Conservation (phyloP, 2,329 filamentous ascomycete species). For the Colletotrichum siamense region DNA sequence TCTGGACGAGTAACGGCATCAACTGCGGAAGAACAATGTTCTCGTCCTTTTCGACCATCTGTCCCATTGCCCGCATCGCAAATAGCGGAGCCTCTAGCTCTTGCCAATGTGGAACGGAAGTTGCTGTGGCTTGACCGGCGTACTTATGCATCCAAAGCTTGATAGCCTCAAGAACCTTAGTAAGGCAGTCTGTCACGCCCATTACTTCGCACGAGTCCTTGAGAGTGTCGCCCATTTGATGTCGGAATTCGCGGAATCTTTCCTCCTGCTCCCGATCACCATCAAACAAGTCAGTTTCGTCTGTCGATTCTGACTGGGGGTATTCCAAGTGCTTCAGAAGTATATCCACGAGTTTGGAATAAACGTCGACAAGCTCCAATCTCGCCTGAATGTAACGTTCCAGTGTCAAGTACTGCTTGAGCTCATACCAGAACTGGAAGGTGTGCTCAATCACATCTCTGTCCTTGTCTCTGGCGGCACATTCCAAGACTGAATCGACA, state of each 20-base stretch:
- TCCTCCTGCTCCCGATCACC: slow-evolving; percentile 96
- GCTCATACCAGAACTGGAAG: slow-evolving; percentile 97
- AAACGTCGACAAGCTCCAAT: slow-evolving; percentile 78
- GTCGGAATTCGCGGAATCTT: slow-evolving; percentile 94
- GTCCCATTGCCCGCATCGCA: slow-evolving; percentile 92
- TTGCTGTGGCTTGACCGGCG: slow-evolving; percentile 74
- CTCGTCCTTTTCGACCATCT: slow-evolving; percentile 93
- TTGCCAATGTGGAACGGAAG: slow-evolving; percentile 92
- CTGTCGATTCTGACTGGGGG: slow-evolving; percentile 75
- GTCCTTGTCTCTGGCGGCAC: slow-evolving; percentile 84
- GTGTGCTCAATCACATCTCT: slow-evolving; percentile 92
- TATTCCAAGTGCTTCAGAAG: slow-evolving; percentile 91
- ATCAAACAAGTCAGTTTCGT: slow-evolving; percentile 87
- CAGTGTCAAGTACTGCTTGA: slow-evolving; percentile 93
- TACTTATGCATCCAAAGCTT: slow-evolving; percentile 88
- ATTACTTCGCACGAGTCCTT: slow-evolving; percentile 98
- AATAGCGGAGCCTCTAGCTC: slow-evolving; percentile 94
- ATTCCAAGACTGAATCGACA: slow-evolving; percentile 92
- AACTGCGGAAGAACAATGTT: slow-evolving; percentile 86
- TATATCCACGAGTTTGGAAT: slow-evolving; percentile 88
- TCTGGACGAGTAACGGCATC: slow-evolving; percentile 91
- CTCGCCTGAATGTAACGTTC: slow-evolving; percentile 88
- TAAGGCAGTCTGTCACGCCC: slow-evolving; percentile 87
- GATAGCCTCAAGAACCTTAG: slow-evolving; percentile 86
- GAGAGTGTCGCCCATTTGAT: slow-evolving; percentile 96